These are phyloP conservation scores for Stagonosporopsis chrysanthemi DNA, from an alignment of 2,329 filamentous ascomycete species.

Conservation along the genomic window DNA sequence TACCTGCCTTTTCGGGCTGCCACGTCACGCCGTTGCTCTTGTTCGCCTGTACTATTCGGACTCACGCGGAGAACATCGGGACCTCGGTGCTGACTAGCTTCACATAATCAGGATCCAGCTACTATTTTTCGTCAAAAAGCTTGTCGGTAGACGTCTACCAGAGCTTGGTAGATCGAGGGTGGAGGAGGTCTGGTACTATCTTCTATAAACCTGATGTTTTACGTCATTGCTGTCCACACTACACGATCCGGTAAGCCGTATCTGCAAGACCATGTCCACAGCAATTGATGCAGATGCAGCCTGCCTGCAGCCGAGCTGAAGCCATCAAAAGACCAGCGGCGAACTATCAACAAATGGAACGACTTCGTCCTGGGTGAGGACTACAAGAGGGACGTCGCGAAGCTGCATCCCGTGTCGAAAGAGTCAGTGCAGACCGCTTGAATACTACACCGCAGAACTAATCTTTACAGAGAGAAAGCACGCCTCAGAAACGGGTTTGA, in stretches of 20 bases:
- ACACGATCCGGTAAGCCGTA: conserved; percentile 68
- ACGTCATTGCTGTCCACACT: conserved; percentile 89
- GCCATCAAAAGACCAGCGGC: conserved; percentile 74
- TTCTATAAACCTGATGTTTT: conserved; percentile 81
- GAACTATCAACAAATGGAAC: conserved; percentile 79
- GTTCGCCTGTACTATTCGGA: not conserved
- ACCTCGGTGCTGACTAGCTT: conserved; percentile 28
- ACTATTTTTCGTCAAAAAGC: conserved; percentile 70
- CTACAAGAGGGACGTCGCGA: conserved; percentile 70
- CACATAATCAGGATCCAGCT: conserved; percentile 69
- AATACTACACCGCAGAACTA: not conserved
- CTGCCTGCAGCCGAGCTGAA: conserved; percentile 72
- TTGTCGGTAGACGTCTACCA: conserved; percentile 75
- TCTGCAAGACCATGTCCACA: not conserved
- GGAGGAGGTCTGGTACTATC: conserved; percentile 70
- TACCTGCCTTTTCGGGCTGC: conserved; percentile 15
- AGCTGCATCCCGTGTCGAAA: conserved; percentile 71
- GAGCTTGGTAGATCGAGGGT: conserved; percentile 74
- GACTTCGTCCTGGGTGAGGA: conserved; percentile 71
- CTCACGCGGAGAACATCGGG: conserved; percentile 20
- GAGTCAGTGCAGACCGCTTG: conserved; percentile 51
- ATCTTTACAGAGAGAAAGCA: conserved; percentile 59
- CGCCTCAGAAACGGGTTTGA: conserved; percentile 73
- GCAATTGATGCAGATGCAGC: conserved; percentile 47
- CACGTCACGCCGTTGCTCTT: conserved; percentile 21